These are phyloP conservation scores for Metschnikowia aberdeeniae DNA, from an alignment of 805 yeast genomes.

Conservation along the genomic window DNA sequence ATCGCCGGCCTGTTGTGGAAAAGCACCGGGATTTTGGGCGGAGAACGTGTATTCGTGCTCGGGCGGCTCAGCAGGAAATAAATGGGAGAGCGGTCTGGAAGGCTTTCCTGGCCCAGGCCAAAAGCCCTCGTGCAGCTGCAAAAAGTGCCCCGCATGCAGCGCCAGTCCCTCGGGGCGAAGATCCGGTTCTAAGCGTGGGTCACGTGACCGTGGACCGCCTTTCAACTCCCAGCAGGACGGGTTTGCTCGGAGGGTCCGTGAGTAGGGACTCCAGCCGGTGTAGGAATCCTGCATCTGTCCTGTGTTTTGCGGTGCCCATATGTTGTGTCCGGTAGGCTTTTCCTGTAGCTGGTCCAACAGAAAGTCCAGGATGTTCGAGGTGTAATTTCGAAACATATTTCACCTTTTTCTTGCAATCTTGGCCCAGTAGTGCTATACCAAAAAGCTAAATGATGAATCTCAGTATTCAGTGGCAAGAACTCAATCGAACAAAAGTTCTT, in stretches of 20 bases:
- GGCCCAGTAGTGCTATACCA: not conserved
- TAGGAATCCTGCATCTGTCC: not conserved
- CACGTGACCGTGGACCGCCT: too few species aligned
- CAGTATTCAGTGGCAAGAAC: too few species aligned
- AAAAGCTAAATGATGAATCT: too few species aligned
- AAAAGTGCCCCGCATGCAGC: not conserved
- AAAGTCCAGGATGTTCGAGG: constrained; percentile 4
- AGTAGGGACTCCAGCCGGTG: not conserved
- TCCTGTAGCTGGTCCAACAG: constrained; percentile 4
- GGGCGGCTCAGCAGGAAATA: not conserved
- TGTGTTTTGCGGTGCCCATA: constrained; percentile 6
- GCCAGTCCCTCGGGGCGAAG: too few species aligned
- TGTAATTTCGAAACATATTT: constrained; percentile 1
- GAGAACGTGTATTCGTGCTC: too few species aligned
- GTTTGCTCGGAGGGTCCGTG: too few species aligned
- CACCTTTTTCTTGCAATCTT: not conserved
- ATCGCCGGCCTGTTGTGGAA: too few species aligned
- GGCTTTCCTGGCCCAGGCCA: too few species aligned
- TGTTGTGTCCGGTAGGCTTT: not conserved
- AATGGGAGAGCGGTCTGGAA: not conserved
- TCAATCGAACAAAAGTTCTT: too few species aligned
- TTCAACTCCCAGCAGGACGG: too few species aligned
- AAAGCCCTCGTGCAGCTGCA: not conserved
- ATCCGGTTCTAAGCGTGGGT: too few species aligned
- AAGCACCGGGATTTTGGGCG: too few species aligned